A percentile compares a stretch with the other conserved stretches of the same genome.
These are phyloP conservation scores for Sugiyamaella neomexicana DNA, from an alignment of 1,139 yeast species.

Conservation along the genomic window DNA sequence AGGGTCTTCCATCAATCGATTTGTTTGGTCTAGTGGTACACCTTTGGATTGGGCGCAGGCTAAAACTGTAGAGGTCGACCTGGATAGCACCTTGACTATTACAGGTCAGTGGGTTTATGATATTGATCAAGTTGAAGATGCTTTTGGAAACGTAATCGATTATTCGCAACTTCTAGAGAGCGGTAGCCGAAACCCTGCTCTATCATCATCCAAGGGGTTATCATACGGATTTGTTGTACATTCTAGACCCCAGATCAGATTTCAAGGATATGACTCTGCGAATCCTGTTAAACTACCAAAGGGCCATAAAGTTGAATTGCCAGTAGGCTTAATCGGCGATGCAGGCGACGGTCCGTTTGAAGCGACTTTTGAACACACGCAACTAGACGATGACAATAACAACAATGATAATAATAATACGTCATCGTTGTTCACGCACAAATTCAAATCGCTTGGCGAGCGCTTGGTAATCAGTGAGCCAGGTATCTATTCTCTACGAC, in stretches of 20 bases:
- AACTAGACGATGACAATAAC: conserved; percentile 15
- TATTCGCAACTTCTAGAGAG: conserved; percentile 46
- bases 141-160: conserved; percentile 66
- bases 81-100: conserved; percentile 50
- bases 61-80: conserved; percentile 49
- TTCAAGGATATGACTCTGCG: conserved; percentile 41
- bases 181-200: conserved; percentile 31
- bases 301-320: conserved; percentile 33
- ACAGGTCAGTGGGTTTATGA: conserved; percentile 66
- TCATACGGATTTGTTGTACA: conserved; percentile 61
- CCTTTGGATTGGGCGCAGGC: conserved; percentile 56
- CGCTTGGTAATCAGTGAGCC: conserved; percentile 50
- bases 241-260: conserved; percentile 55
- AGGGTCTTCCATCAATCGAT: conserved; percentile 23
- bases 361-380: conserved; percentile 32
- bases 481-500: conserved; percentile 60
- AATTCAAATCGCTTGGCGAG: conserved; percentile 19
- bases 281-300: conserved; percentile 38
- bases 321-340: conserved; percentile 29
- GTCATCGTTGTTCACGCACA: conserved; percentile 11
- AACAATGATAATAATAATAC: conserved; percentile 3
- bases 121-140: conserved; percentile 67
- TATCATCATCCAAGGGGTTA: conserved; percentile 27
- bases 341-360: conserved; percentile 38
- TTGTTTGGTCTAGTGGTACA: conserved; percentile 36